Base-by-base conservation (phyloP, 768 basidiomycete species). In the Tephrocybe sp. region DNA sequence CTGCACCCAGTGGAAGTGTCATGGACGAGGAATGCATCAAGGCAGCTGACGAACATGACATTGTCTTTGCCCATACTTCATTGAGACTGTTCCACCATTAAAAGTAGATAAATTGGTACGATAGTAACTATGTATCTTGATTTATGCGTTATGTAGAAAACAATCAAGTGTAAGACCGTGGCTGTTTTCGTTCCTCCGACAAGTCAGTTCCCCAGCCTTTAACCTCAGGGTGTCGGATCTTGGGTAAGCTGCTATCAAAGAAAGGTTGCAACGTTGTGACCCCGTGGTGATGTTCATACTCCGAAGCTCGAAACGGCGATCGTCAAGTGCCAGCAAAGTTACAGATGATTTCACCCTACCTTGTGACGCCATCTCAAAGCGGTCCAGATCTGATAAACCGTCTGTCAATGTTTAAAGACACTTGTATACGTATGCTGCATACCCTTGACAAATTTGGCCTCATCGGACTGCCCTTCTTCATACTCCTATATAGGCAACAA, bases 21-120 rank as follows among this genome's bases (percentile, higher is more conserved):
- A 98, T 98, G 96, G 97, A 99, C 63, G 83, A 69, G 39, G 96
- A 95, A 67, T 96, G 97, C 62, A 86, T 99, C 74, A 93, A 92
- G 72, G 92, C 93, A 2, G 96, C 96, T 10, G 87, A 99, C 68
- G 97, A 98, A 72, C 86, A 90, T 60, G 80, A 73, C 34, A 90
- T 98, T 39, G 89, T 95, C 52, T 98, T 97, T 69, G 86, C 85
- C 41, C 94, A 97, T 66, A 97, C 93, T 4, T 77, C 81, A 40
- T 65, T 97, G 61, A 77, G 95, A 58, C 72, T 98, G 57, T 97
- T 98, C 85, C 92, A 96, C 61, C 92, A 92, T 65, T 94, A 53
- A 19, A 26, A 48, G 17, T 14, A 36, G 35, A 36, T 36, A 17
- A 12, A 17, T 4, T 39, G 39, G 20, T 13, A 16, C 20, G n/a